Evolutionary conservation across 2,329 filamentous ascomycete species (phyloP).

Genomic region (Paraphaeosphaeria sporulosa): DNA sequence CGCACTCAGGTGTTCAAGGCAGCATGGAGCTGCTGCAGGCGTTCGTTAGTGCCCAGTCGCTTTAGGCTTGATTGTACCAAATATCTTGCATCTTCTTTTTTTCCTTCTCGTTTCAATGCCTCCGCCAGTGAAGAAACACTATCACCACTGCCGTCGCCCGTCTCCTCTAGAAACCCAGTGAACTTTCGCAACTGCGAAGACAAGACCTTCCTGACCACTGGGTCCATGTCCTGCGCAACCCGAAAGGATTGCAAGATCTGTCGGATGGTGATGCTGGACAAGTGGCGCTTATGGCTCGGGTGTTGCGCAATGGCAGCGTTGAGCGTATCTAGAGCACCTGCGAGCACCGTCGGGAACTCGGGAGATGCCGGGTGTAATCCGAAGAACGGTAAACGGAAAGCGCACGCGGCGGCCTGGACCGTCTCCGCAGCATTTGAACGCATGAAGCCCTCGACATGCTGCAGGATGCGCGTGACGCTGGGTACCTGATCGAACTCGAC

Average conservation of each 20-base stretch:
- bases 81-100: slow-evolving; percentile 34
- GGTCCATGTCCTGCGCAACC: slow-evolving; percentile 57
- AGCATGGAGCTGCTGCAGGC: slow-evolving; percentile 33
- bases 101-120: slow-evolving; percentile 35
- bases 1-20: slow-evolving; percentile 31
- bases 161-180: slow-evolving; percentile 35
- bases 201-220: slow-evolving; percentile 62
- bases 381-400: slow-evolving; percentile 74
- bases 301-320: slow-evolving; percentile 57
- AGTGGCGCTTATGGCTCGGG: slow-evolving; percentile 40
- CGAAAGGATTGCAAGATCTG: slow-evolving; percentile 58
- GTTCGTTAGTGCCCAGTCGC: slow-evolving; percentile 39
- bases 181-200: slow-evolving; percentile 50
- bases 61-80: slow-evolving; percentile 38
- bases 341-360: slow-evolving; percentile 76
- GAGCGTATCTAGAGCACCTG: slow-evolving; percentile 69
- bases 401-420: slow-evolving; percentile 70
- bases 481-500: slow-evolving; percentile 71
- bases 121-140: slow-evolving; percentile 32
- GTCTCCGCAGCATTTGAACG: slow-evolving; percentile 63
- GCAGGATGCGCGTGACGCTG: slow-evolving; percentile 70
- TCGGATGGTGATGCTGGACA: slow-evolving; percentile 57
- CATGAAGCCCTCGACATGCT: slow-evolving; percentile 76
- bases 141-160: slow-evolving; percentile 29
- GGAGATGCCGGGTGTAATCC: slow-evolving; percentile 69